Evolutionary conservation across 257 asterid species (phyloP).

Genomic region (Thymus mandschuricus): DNA sequence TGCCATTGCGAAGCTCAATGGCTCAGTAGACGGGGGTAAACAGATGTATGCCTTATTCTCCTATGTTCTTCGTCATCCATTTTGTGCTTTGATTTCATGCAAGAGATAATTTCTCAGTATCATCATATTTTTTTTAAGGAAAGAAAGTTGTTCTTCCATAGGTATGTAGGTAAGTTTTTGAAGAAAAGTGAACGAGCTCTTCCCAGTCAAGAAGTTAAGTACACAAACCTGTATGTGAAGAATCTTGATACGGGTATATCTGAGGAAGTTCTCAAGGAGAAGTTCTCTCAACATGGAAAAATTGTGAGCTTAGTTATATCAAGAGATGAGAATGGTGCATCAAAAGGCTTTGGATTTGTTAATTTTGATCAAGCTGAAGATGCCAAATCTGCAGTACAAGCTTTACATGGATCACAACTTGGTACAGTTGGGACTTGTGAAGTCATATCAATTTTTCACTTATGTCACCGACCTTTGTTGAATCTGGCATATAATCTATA

Average conservation of each 20-base stretch:
- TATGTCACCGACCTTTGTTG: neutral
- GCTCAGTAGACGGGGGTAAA: slow-evolving; percentile 46
- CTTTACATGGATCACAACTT: slow-evolving; percentile 66
- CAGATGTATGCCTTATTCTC: slow-evolving; percentile 44
- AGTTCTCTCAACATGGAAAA: slow-evolving; percentile 61
- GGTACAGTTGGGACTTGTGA: slow-evolving; percentile 44
- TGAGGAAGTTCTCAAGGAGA: slow-evolving; percentile 56
- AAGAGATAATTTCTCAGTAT: neutral
- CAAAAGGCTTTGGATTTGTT: slow-evolving; percentile 84
- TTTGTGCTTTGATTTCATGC: slow-evolving; percentile 7
- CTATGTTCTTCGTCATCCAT: neutral
- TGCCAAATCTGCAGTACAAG: slow-evolving; percentile 62
- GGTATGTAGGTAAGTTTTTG: slow-evolving; percentile 63
- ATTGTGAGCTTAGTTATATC: slow-evolving; percentile 51
- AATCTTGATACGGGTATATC: slow-evolving; percentile 62
- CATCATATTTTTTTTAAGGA: neutral
- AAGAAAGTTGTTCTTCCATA: slow-evolving; percentile 28
- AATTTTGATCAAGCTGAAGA: slow-evolving; percentile 63
- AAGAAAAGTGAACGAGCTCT: slow-evolving; percentile 53
- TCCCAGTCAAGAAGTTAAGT: slow-evolving; percentile 44
- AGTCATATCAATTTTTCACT: slow-evolving; percentile 20
- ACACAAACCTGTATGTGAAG: slow-evolving; percentile 63
- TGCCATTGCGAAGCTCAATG: slow-evolving; percentile 60
- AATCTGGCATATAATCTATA: slow-evolving; percentile 15
- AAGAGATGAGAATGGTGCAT: slow-evolving; percentile 64